Conservation (phyloP, 2,329 filamentous ascomycete species). For the Penicillium sp. region DNA sequence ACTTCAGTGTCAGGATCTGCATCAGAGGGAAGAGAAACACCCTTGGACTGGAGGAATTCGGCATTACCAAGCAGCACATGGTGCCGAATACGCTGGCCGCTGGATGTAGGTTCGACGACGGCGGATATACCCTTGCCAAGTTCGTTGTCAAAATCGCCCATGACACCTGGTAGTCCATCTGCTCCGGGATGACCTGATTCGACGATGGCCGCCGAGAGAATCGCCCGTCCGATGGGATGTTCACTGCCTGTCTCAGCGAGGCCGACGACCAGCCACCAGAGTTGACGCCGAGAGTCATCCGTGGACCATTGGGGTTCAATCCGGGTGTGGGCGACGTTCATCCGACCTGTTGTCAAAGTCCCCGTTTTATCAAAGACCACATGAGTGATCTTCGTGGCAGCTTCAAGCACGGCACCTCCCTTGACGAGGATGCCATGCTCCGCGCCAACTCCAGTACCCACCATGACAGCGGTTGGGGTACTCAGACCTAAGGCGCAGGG, state of each 20-base stretch:
- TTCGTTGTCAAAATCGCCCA: conserved; percentile 77
- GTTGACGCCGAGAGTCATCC: conserved; percentile 61
- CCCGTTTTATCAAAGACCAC: conserved; percentile 95
- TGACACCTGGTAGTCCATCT: conserved; percentile 71
- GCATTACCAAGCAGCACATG: conserved; percentile 80
- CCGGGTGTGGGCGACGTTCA: conserved; percentile 76
- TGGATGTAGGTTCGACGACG: conserved; percentile 69
- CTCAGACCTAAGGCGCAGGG: conserved; percentile 94
- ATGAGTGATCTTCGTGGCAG: conserved; percentile 81
- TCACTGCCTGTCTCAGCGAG: conserved; percentile 95
- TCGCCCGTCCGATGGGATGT: conserved; percentile 90
- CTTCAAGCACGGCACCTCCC: conserved; percentile 87
- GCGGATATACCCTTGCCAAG: conserved; percentile 85
- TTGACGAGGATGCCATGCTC: conserved; percentile 98
- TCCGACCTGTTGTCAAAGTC: conserved; percentile 89
- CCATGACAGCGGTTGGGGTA: conserved; percentile 97
- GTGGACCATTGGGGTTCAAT: conserved; percentile 66
- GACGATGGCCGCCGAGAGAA: conserved; percentile 69
- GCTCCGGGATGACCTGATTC: conserved; percentile 70
- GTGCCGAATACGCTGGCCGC: conserved; percentile 67
- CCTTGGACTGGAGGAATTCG: conserved; percentile 67
- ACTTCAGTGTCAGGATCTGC: conserved; percentile 35
- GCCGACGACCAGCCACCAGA: conserved; percentile 96
- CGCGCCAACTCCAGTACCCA: conserved; percentile 93
- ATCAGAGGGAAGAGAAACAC: conserved; percentile 51